phyloP scores from a whole-genome alignment of 257 asterid genomes.

The Solanum pinnatisectum region DNA sequence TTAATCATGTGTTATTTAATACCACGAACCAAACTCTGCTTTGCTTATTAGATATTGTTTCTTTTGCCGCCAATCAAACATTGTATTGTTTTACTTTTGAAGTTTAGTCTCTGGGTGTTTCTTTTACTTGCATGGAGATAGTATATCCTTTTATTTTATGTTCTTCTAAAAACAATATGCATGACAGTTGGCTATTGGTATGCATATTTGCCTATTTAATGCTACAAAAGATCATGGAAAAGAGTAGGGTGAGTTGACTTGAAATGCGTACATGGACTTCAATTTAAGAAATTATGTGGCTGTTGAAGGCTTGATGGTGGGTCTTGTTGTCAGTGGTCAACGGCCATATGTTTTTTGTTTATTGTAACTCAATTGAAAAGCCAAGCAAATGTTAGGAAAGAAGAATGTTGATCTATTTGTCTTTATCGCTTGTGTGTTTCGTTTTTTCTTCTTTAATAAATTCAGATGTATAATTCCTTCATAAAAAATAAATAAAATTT shows the following conservation, averaged over 20 bases:
- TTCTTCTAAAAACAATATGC: background rate
- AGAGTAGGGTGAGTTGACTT: background rate
- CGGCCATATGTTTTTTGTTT: background rate
- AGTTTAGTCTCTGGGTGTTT: background rate
- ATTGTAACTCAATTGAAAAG: background rate
- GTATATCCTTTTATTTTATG: background rate
- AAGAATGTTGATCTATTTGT: background rate
- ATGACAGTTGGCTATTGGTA: background rate
- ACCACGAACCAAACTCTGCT: background rate
- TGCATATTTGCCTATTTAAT: background rate
- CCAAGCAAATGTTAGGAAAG: background rate
- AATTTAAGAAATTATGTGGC: background rate
- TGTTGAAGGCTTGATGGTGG: background rate
- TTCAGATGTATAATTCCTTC: background rate
- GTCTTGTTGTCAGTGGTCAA: background rate
- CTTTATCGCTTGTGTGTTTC: background rate
- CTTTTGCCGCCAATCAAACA: background rate
- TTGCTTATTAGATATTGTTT: background rate
- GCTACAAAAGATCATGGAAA: background rate
- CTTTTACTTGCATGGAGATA: background rate
- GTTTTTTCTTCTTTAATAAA: background rate
- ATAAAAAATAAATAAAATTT: background rate
- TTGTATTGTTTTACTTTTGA: background rate
- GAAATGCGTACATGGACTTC: background rate
- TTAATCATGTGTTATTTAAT: background rate